Percentiles rank a stretch among this genome's conserved stretches.
phyloP scores from a whole-genome alignment of 495 filamentous ascomycete genomes.

The Xylaria acuta region DNA sequence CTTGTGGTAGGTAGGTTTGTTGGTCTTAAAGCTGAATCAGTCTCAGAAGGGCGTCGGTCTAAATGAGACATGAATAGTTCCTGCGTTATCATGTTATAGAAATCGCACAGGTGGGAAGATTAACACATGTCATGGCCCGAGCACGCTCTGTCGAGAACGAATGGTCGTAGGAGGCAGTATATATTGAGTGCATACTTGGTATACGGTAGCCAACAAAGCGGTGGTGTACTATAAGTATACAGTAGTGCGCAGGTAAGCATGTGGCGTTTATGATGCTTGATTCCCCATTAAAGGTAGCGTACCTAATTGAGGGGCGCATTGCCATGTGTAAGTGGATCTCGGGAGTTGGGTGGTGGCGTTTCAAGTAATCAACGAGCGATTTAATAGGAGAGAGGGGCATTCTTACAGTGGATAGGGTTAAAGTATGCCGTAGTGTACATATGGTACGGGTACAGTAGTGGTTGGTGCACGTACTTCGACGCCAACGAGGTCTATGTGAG shows the following conservation, averaged over 20 bases:
- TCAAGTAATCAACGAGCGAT: not conserved
- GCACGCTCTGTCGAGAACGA: not conserved
- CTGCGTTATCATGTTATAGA: not conserved
- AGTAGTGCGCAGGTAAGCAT: not conserved
- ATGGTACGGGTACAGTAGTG: not conserved
- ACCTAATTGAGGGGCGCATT: not conserved
- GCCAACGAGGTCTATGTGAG: conserved; percentile 5
- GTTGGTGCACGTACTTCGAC: not conserved
- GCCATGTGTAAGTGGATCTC: conserved; percentile 21
- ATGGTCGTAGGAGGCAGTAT: not conserved
- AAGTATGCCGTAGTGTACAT: not conserved
- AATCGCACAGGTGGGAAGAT: not conserved
- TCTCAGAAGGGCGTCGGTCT: not conserved
- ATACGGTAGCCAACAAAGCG: not conserved
- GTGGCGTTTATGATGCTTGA: not conserved
- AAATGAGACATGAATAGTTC: not conserved
- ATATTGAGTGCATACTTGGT: not conserved
- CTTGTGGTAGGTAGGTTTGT: not conserved
- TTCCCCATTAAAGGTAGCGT: not conserved
- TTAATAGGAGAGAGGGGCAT: not conserved
- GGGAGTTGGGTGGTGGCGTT: conserved; percentile 13
- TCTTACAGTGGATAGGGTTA: not conserved
- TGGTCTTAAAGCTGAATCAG: not conserved
- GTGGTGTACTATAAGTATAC: not conserved
- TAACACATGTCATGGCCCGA: not conserved